Evolutionary conservation across 1,139 yeast genomes (phyloP).

Genomic region (Wickerhamiella infanticola): DNA sequence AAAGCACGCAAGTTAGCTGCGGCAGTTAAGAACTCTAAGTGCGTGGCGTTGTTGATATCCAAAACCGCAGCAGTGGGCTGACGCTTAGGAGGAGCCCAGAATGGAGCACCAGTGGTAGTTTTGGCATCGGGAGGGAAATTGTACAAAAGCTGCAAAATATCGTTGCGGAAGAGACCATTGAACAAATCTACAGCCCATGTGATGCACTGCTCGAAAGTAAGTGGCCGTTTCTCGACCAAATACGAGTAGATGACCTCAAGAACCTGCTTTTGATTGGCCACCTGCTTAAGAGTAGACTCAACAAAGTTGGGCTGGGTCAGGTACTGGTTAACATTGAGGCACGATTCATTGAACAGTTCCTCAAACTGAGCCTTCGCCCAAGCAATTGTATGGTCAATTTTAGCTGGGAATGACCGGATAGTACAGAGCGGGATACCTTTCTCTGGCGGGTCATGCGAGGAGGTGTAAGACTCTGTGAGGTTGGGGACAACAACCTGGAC

Average conservation of each 20-base stretch:
- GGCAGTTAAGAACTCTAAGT: constrained; percentile 66
- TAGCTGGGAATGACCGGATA: constrained; percentile 89
- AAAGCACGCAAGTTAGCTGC: constrained; percentile 87
- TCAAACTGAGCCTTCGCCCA: constrained; percentile 96
- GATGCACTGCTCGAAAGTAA: constrained; percentile 83
- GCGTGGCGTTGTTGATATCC: constrained; percentile 61
- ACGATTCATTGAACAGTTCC: constrained; percentile 81
- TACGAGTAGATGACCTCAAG: constrained; percentile 62
- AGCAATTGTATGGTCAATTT: constrained; percentile 96
- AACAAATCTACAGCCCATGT: constrained; percentile 89
- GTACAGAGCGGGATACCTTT: constrained; percentile 95
- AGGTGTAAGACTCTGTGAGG: constrained; percentile 86
- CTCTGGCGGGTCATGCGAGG: constrained; percentile 97
- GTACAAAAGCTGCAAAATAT: constrained; percentile 74
- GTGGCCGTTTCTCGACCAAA: constrained; percentile 62
- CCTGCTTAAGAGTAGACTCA: constrained; percentile 77
- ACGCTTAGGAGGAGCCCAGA: constrained; percentile 97
- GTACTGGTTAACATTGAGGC: constrained; percentile 84
- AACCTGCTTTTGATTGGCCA: constrained; percentile 66
- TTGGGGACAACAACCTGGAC: constrained; percentile 92
- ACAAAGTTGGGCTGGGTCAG: constrained; percentile 86
- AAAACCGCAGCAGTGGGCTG: constrained; percentile 77
- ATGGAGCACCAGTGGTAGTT: constrained; percentile 81
- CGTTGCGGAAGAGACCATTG: constrained; percentile 70
- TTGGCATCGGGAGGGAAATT: constrained; percentile 91